phyloP scores from a whole-genome alignment of 2,329 filamentous ascomycete genomes.

The Apiospora kogelbergensis region DNA sequence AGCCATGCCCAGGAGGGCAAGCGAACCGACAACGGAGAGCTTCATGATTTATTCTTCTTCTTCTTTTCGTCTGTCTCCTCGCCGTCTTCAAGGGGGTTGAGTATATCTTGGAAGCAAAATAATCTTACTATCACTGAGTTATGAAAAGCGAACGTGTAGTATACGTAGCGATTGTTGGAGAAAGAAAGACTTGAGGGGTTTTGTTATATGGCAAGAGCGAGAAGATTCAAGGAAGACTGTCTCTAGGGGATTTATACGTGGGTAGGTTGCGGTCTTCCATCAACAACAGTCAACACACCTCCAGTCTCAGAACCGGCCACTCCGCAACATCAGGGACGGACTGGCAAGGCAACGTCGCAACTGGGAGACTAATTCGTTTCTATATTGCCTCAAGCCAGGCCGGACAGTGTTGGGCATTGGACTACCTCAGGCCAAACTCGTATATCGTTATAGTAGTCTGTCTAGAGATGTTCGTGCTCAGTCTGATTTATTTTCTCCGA shows the following conservation, averaged over 20 bases:
- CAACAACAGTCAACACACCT: not conserved
- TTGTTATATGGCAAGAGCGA: not conserved
- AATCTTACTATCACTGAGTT: too few species aligned
- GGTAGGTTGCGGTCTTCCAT: not conserved
- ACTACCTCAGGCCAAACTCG: not conserved
- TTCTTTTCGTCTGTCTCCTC: not conserved
- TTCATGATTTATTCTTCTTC: not conserved
- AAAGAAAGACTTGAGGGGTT: not conserved
- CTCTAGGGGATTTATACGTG: not conserved
- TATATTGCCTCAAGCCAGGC: not conserved
- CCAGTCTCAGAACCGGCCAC: not conserved
- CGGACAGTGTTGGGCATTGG: not conserved
- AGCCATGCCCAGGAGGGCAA: constrained; percentile 1
- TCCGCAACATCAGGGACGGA: not conserved
- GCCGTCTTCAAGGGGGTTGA: not conserved
- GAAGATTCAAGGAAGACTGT: not conserved
- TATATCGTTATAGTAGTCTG: not conserved
- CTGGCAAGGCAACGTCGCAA: not conserved
- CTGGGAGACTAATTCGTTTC: not conserved
- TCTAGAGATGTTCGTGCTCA: not conserved
- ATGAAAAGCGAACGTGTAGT: not conserved
- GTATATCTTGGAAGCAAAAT: too few species aligned
- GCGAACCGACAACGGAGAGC: not conserved
- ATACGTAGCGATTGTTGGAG: not conserved
- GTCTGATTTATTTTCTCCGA: not conserved